Base-by-base conservation (phyloP, 2,329 filamentous ascomycete genomes). In the Fusarium sp. region DNA sequence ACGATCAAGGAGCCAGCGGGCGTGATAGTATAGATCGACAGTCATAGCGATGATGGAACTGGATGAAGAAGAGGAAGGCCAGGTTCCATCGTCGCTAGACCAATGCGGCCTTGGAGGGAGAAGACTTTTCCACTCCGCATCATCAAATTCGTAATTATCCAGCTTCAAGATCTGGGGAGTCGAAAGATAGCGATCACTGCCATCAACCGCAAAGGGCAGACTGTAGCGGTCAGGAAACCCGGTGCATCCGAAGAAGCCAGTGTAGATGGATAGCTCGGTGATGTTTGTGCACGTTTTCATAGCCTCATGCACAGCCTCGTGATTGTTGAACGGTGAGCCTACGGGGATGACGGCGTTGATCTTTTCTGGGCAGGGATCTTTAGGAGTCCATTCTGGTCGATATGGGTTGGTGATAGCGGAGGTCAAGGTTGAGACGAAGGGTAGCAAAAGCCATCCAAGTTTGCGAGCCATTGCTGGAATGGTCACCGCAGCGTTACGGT, bases 131-230 rank as follows among this genome's bases (percentile, higher is more conserved):
- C 63, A 67, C 9, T 65, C 51, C 5, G n/a, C 33, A 5, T 34
- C 4, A 1, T 65, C 11, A 6, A 68, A 68, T 0, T 61, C 9
- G 4, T 68, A 70, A 2, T n/a, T 3, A 2, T 31, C 11, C 2
- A 67, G 7, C 0, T 44, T 34, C 0, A 70, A 11, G 0, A 57
- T 10, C 0, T 20, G 18, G 3, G 61, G 61, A 2, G n/a, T 34
- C 1, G 61, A 65, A 2, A 49, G 40, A 18, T 70, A 70, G 1
- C 29, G 40, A 42, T 70, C 67, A 7, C 58, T 65, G 2, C 67
- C 64, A 4, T 70, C 58, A 2, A 58, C 10, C 1, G 42, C 62
- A 18, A 70, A 68, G 0, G 67, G 61, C 0, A 70, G 6, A 5
- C 11, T 59, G 1, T 7, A 29, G 2, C 58, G 29, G 2, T n/a